A percentile compares a stretch with the other conserved stretches of the same genome.
These are phyloP conservation scores for Verticillium albo-atrum DNA, from an alignment of 2,329 filamentous ascomycete species.

Conservation along the genomic window DNA sequence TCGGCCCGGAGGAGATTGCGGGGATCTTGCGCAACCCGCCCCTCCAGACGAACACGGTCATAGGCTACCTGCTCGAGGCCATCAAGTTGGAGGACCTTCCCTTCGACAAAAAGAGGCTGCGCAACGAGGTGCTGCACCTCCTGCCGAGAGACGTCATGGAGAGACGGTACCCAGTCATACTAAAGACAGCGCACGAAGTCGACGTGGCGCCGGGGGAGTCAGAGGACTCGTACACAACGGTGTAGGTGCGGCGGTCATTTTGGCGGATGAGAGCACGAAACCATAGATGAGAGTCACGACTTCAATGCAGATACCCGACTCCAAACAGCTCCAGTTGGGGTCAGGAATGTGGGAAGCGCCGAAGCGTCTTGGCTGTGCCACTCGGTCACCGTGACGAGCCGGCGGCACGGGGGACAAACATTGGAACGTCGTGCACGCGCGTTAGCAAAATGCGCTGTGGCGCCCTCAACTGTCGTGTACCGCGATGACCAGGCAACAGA, in stretches of 20 bases:
- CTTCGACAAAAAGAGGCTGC: conserved; percentile 41
- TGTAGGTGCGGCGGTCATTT: background rate
- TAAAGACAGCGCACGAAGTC: conserved; percentile 12
- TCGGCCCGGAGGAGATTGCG: conserved; percentile 46
- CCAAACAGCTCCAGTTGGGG: background rate
- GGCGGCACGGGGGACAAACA: background rate
- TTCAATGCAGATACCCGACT: background rate
- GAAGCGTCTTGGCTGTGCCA: background rate
- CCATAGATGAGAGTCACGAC: background rate
- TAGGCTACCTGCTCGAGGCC: conserved; percentile 53
- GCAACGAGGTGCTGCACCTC: conserved; percentile 34
- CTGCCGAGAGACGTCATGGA: conserved; percentile 18
- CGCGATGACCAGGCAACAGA: background rate
- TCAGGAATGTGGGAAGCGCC: background rate
- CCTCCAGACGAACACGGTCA: conserved; percentile 50
- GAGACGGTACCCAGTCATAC: conserved; percentile 21
- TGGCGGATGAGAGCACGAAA: background rate
- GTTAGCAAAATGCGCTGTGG: background rate
- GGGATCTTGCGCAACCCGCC: conserved; percentile 56
- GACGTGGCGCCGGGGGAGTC: background rate
- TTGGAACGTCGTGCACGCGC: background rate
- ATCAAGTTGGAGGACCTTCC: conserved; percentile 47
- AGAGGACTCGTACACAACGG: background rate
- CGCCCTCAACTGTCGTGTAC: background rate
- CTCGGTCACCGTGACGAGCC: background rate